A percentile compares a stretch with the other conserved stretches of the same genome.
phyloP scores from a whole-genome alignment of 192 early-diverging fungal species.

The Dimargaris cristalligena region DNA sequence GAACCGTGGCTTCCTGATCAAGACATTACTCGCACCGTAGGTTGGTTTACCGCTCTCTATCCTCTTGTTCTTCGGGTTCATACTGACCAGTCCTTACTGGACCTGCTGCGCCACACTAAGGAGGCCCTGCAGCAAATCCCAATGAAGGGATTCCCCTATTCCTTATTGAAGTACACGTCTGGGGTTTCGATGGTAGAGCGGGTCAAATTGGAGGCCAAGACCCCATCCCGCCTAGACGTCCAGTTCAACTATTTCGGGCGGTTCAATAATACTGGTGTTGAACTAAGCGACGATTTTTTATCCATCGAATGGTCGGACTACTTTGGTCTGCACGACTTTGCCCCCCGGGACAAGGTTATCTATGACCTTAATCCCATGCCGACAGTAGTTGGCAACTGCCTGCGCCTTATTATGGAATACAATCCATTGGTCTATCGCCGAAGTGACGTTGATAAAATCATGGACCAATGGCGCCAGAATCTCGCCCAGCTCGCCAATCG shows the following conservation, averaged over 20 bases:
- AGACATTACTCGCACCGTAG: slow-evolving; percentile 13
- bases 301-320: slow-evolving; percentile 1
- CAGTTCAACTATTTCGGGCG: slow-evolving; percentile 11
- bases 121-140: slow-evolving; percentile 10
- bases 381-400: neutral
- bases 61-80: slow-evolving; percentile 5
- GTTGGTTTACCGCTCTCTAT: slow-evolving; percentile 20
- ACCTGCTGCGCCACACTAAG: neutral
- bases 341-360: neutral
- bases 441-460: too few relatives aligned
- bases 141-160: neutral
- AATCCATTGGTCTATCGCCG: too few relatives aligned
- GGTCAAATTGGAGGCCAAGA: neutral
- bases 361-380: slow-evolving; percentile 1
- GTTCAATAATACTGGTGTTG: neutral
- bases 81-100: neutral
- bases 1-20: slow-evolving; percentile 1
- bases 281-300: too few relatives aligned
- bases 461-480: too few relatives aligned
- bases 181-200: neutral
- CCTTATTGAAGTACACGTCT: neutral
- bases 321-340: slow-evolving; percentile 6
- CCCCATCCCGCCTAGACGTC: neutral
- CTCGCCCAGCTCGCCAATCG: too few relatives aligned
- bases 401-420: slow-evolving; percentile 7